Percentiles rank a stretch among this genome's conserved stretches.
Evolutionary conservation across 257 asterid genomes (phyloP).

Genomic region (Fraxinus quadrangulata): DNA sequence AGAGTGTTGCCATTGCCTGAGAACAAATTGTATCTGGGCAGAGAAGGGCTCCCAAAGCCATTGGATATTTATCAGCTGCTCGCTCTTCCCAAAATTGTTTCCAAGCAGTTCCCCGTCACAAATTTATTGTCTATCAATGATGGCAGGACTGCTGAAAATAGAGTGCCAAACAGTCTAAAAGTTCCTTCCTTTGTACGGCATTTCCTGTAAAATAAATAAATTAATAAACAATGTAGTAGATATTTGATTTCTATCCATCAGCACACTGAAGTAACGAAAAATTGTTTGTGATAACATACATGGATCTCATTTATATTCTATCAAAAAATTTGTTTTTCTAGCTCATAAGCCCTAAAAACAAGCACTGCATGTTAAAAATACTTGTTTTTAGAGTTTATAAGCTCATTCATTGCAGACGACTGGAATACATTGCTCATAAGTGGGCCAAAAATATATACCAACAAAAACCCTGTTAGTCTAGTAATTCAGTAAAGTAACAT

Average conservation of each 20-base stretch:
- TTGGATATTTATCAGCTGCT: background rate
- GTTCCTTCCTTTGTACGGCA: conserved; percentile 75
- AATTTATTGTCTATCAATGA: conserved; percentile 28
- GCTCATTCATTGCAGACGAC: background rate
- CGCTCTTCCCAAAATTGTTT: conserved; percentile 27
- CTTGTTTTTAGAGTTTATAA: background rate
- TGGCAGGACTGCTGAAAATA: conserved; percentile 15
- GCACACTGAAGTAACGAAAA: background rate
- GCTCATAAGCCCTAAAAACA: background rate
- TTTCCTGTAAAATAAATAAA: conserved; percentile 51
- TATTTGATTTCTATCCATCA: background rate
- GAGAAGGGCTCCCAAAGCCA: background rate
- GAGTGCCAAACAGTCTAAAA: conserved; percentile 33
- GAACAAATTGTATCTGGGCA: conserved; percentile 3
- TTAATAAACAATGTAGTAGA: background rate
- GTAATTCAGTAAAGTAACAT: background rate
- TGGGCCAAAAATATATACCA: background rate
- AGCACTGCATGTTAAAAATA: background rate
- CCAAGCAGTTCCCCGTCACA: conserved; percentile 37
- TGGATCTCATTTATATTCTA: background rate
- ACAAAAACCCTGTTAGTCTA: background rate
- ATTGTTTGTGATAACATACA: background rate
- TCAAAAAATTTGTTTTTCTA: background rate
- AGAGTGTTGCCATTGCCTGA: conserved; percentile 3
- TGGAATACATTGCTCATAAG: background rate